These are phyloP conservation scores for Naematelia aurantialba DNA, from an alignment of 768 basidiomycete species.

Conservation along the genomic window DNA sequence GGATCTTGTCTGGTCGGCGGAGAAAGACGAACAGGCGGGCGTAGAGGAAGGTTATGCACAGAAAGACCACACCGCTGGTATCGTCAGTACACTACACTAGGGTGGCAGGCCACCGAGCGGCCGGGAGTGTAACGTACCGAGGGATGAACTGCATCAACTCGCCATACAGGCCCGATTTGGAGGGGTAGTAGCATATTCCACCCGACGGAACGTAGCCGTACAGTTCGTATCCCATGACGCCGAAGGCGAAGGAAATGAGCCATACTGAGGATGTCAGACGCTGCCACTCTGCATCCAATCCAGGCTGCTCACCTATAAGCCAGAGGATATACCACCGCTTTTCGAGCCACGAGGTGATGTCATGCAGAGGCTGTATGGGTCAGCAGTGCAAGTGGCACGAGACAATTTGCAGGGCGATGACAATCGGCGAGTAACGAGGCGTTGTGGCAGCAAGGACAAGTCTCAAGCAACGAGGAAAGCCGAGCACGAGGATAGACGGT, in stretches of 20 bases:
- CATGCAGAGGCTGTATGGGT: conserved; percentile 39
- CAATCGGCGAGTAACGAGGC: too few relatives aligned
- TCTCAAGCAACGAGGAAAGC: too few relatives aligned
- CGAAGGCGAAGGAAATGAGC: conserved; percentile 29
- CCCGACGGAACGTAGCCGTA: conserved; percentile 45
- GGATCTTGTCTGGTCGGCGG: conserved; percentile 50
- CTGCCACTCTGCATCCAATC: neutral
- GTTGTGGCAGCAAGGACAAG: too few relatives aligned
- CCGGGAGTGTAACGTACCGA: conserved; percentile 19
- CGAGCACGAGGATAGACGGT: too few relatives aligned
- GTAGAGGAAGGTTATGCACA: conserved; percentile 46
- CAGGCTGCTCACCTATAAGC: conserved; percentile 23
- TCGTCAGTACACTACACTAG: neutral
- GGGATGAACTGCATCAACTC: conserved; percentile 51
- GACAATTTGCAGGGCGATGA: too few relatives aligned
- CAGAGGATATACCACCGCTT: conserved; percentile 42
- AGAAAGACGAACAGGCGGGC: conserved; percentile 50
- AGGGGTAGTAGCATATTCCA: conserved; percentile 46
- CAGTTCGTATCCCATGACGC: conserved; percentile 35
- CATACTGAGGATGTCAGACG: conserved; percentile 31
- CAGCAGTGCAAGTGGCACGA: neutral
- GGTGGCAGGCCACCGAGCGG: too few relatives aligned
- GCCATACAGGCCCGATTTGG: conserved; percentile 43
- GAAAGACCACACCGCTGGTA: conserved; percentile 43
- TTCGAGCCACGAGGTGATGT: conserved; percentile 43